phyloP scores from a whole-genome alignment of 805 yeast genomes.

The Clavispora fructus region DNA sequence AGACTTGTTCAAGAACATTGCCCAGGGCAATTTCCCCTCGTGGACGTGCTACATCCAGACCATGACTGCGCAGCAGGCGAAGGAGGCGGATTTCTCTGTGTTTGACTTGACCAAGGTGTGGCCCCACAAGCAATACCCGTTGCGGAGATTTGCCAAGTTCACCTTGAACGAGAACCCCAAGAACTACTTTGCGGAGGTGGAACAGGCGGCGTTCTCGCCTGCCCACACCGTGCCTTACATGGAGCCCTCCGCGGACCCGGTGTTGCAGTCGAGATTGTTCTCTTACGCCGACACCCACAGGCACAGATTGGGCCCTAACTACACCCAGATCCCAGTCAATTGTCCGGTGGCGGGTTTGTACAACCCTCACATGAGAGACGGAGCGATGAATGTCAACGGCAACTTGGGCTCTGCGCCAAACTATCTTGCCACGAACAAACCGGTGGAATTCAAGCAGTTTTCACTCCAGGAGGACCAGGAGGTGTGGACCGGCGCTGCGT shows the following conservation, averaged over 20 bases:
- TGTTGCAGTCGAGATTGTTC: slow-evolving; percentile 73
- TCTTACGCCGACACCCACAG: slow-evolving; percentile 85
- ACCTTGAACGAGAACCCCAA: slow-evolving; percentile 77
- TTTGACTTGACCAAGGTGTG: slow-evolving; percentile 90
- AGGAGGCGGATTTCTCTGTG: slow-evolving; percentile 70
- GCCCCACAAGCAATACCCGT: slow-evolving; percentile 84
- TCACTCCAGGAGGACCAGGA: slow-evolving; percentile 65
- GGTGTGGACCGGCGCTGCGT: slow-evolving; percentile 76
- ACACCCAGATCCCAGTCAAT: slow-evolving; percentile 82
- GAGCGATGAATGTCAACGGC: slow-evolving; percentile 56
- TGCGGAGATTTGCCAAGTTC: slow-evolving; percentile 79
- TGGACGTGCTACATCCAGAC: slow-evolving; percentile 85
- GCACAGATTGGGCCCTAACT: slow-evolving; percentile 74
- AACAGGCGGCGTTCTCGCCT: slow-evolving; percentile 83
- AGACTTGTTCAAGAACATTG: slow-evolving; percentile 76
- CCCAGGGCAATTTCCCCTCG: slow-evolving; percentile 69
- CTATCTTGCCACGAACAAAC: slow-evolving; percentile 57
- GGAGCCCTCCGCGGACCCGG: slow-evolving; percentile 82
- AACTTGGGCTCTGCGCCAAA: slow-evolving; percentile 77
- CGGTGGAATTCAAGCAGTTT: slow-evolving; percentile 41
- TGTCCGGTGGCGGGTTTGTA: slow-evolving; percentile 57
- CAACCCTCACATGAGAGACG: slow-evolving; percentile 77
- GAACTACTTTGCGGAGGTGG: slow-evolving; percentile 84
- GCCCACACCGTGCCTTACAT: slow-evolving; percentile 80
- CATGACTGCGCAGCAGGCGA: slow-evolving; percentile 80